These are phyloP conservation scores for Scenedesmus sp. DNA, from an alignment of 163 green algal genomes.

Conservation along the genomic window DNA sequence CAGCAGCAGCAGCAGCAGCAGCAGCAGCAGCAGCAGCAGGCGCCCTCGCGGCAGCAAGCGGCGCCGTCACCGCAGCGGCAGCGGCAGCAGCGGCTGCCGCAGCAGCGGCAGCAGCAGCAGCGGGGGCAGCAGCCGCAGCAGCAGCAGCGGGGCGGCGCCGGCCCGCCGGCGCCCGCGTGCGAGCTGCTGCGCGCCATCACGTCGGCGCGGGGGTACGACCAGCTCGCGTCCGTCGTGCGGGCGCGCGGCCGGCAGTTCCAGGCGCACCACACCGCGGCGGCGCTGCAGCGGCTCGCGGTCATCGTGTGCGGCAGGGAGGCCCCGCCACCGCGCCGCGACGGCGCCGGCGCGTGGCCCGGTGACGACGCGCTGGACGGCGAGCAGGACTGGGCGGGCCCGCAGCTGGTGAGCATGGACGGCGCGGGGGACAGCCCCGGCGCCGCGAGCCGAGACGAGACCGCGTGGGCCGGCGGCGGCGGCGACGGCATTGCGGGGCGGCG, in stretches of 20 bases:
- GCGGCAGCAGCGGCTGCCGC: not conserved
- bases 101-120: slow-evolving; percentile 7
- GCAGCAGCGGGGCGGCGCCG: not conserved
- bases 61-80: not conserved
- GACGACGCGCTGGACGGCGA: not conserved
- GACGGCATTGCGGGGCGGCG: not conserved
- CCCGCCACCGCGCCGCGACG: too few relatives aligned
- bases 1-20: slow-evolving; percentile 8
- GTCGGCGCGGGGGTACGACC: not conserved
- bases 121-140: not conserved
- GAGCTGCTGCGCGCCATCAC: not conserved
- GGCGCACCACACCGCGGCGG: slow-evolving; percentile 29
- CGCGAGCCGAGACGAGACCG: not conserved
- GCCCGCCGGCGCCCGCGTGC: not conserved
- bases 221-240: not conserved
- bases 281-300: slow-evolving; percentile 11
- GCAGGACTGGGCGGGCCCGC: slow-evolving; percentile 1
- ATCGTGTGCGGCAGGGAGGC: not conserved
- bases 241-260: not conserved
- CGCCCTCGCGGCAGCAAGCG: slow-evolving; percentile 10
- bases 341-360: too few relatives aligned
- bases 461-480: not conserved
- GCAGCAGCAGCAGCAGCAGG: slow-evolving; percentile 2
- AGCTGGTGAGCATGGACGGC: not conserved
- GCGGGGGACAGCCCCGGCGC: not conserved